Conservation (phyloP, 306 rosid genomes). For the Rosa multiflora region DNA sequence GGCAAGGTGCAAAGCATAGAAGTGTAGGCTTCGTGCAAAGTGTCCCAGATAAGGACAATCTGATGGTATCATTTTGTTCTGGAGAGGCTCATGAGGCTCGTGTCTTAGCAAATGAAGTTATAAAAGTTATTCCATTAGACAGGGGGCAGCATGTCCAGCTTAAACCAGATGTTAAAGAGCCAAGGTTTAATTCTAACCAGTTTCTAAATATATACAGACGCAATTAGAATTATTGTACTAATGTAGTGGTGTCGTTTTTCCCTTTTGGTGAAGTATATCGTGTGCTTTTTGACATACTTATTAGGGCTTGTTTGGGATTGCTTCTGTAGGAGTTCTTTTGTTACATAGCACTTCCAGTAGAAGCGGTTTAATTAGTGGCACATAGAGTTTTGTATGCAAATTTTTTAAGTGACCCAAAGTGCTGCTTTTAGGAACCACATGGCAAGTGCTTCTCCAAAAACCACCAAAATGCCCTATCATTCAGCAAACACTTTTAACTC, state of each 20-base stretch:
- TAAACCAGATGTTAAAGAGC: conserved; percentile 82
- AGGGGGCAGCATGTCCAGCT: conserved; percentile 97
- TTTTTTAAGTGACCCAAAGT: not conserved
- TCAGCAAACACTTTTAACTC: not conserved
- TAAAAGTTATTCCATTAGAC: conserved; percentile 90
- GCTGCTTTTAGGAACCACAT: not conserved
- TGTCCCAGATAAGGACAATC: conserved; percentile 71
- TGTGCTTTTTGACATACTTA: not conserved
- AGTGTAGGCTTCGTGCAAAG: conserved; percentile 97
- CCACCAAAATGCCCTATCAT: not conserved
- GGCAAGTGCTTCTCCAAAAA: not conserved
- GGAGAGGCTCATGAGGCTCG: conserved; percentile 87
- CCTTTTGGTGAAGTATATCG: not conserved
- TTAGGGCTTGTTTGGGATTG: not conserved
- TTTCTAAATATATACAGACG: not conserved
- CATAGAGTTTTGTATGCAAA: not conserved
- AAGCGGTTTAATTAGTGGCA: not conserved
- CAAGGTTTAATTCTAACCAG: conserved; percentile 55
- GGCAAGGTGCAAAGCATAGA: conserved; percentile 81
- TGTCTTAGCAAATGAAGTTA: conserved; percentile 78
- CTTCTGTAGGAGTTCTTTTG: not conserved
- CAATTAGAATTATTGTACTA: not conserved
- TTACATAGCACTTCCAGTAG: not conserved
- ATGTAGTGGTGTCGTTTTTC: not conserved
- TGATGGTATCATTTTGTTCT: conserved; percentile 85